Conservation (phyloP, 2,329 filamentous ascomycete genomes). For the Cladosporium sp. region DNA sequence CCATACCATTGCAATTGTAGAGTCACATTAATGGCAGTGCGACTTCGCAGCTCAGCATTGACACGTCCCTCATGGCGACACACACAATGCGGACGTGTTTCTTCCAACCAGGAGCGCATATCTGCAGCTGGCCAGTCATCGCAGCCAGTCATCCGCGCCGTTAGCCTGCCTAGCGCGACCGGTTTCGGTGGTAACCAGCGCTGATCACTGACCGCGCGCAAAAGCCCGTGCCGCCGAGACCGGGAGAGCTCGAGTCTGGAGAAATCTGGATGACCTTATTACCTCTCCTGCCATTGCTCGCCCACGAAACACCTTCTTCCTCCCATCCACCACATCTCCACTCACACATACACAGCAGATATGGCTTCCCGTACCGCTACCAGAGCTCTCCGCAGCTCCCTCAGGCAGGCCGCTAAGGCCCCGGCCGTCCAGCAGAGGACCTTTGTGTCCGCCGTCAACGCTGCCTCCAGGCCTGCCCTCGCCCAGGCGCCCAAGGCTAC, state of each 20-base stretch:
- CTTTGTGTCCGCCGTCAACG: conserved; percentile 55
- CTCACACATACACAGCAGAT: conserved; percentile 26
- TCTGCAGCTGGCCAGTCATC: background rate
- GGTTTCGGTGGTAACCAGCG: conserved; percentile 2
- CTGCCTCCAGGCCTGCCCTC: conserved; percentile 42
- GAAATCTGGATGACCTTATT: conserved; percentile 7
- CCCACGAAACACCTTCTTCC: background rate
- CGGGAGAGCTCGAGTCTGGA: conserved; percentile 3
- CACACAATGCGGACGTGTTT: background rate
- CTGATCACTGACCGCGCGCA: background rate
- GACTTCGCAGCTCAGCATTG: background rate
- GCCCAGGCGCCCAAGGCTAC: conserved; percentile 44
- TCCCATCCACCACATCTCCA: conserved; percentile 5
- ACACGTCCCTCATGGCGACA: background rate
- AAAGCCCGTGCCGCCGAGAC: conserved; percentile 5
- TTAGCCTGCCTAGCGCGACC: background rate
- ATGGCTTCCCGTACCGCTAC: conserved; percentile 76
- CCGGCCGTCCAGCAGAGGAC: conserved; percentile 52
- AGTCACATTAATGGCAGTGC: background rate
- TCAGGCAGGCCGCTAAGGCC: conserved; percentile 49
- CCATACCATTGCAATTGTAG: background rate
- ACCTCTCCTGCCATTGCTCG: conserved; percentile 12
- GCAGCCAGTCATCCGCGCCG: too few species aligned
- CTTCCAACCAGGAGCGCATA: background rate
- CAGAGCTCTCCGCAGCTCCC: conserved; percentile 55